These are phyloP conservation scores for Venturia pyrina DNA, from an alignment of 2,329 filamentous ascomycete genomes.

Conservation along the genomic window DNA sequence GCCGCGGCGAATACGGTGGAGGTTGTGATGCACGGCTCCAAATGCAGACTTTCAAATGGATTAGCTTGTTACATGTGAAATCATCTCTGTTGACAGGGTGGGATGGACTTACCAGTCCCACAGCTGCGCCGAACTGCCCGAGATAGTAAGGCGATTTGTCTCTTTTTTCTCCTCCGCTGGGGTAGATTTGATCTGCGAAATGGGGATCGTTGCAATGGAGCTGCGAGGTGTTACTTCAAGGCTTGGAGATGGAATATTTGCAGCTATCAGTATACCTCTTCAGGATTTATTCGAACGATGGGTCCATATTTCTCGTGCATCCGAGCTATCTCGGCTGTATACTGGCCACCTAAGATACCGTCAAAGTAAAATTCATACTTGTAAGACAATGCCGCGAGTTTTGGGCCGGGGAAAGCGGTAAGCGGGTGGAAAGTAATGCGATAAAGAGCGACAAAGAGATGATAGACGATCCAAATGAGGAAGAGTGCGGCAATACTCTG, in stretches of 20 bases:
- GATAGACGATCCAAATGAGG: slow-evolving; percentile 11
- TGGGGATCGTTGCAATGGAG: slow-evolving; percentile 20
- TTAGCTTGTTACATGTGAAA: too few relatives aligned
- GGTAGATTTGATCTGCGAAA: slow-evolving; percentile 25
- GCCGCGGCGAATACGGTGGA: slow-evolving; percentile 23
- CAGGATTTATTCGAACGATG: slow-evolving; percentile 18
- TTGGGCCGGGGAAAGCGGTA: slow-evolving; percentile 21
- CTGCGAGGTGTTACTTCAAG: background rate
- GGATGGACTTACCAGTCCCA: background rate
- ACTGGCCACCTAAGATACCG: slow-evolving; percentile 18
- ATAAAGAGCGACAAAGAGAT: slow-evolving; percentile 16
- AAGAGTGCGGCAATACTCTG: background rate
- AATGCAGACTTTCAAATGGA: background rate
- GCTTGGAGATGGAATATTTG: too few relatives aligned
- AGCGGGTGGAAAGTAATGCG: slow-evolving; percentile 20
- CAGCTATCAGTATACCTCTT: background rate
- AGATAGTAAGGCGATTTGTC: slow-evolving; percentile 15
- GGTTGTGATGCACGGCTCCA: slow-evolving; percentile 17
- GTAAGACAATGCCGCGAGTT: slow-evolving; percentile 18
- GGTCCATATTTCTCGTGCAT: slow-evolving; percentile 21
- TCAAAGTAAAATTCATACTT: slow-evolving; percentile 23
- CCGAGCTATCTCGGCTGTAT: slow-evolving; percentile 19
- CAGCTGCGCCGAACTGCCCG: background rate
- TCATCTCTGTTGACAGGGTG: background rate
- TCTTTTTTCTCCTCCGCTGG: slow-evolving; percentile 17